Evolutionary conservation across 2,329 filamentous ascomycete genomes (phyloP).

Genomic region (Clonostachys solani): DNA sequence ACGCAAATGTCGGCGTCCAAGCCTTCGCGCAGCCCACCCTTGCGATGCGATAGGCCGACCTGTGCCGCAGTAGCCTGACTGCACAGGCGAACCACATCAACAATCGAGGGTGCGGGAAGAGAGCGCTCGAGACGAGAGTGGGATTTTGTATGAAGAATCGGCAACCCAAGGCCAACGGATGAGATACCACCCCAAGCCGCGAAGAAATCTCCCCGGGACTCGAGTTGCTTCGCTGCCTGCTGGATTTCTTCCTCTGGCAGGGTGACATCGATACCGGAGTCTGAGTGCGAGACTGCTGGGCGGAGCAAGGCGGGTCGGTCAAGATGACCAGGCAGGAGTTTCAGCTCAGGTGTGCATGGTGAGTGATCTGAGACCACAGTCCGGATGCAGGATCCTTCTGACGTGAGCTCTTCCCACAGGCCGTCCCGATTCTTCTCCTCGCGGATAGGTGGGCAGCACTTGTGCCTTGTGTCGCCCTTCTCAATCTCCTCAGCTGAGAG

Average conservation of each 20-base stretch:
- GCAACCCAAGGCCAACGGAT: constrained; percentile 86
- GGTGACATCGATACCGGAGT: constrained; percentile 49
- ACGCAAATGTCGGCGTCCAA: constrained; percentile 90
- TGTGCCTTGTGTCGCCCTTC: constrained; percentile 85
- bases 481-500: constrained; percentile 78
- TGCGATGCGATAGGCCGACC: constrained; percentile 71
- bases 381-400: constrained; percentile 72
- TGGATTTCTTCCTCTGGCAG: constrained; percentile 17
- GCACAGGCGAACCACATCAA: constrained; percentile 83
- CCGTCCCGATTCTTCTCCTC: constrained; percentile 75
- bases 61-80: constrained; percentile 82
- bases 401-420: constrained; percentile 78
- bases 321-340: constrained; percentile 73
- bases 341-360: constrained; percentile 91
- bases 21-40: constrained; percentile 76
- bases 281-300: constrained; percentile 35
- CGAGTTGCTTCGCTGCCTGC: constrained; percentile 22
- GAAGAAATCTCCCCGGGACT: constrained; percentile 77
- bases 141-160: constrained; percentile 81
- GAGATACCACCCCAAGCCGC: constrained; percentile 95
- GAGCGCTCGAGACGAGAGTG: constrained; percentile 51
- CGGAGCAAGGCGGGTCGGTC: constrained; percentile 15
- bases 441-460: constrained; percentile 92
- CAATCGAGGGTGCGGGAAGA: constrained; percentile 44
- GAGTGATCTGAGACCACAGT: constrained; percentile 96